A percentile compares a stretch with the other conserved stretches of the same genome.
phyloP scores from a whole-genome alignment of 2,329 filamentous ascomycete genomes.

The Aspergillus candidus region DNA sequence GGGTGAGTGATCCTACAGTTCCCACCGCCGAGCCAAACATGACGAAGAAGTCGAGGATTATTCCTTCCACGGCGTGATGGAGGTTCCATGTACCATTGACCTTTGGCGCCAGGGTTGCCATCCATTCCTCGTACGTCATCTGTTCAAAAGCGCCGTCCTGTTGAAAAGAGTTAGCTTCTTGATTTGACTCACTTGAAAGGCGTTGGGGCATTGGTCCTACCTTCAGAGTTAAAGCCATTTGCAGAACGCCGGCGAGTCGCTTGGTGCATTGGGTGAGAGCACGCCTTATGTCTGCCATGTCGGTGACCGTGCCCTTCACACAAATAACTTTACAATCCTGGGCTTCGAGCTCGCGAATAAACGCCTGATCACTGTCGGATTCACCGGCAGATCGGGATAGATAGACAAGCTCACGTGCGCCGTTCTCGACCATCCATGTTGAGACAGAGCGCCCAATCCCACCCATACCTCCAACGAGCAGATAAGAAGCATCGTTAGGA shows the following conservation, averaged over 20 bases:
- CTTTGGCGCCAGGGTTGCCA: constrained; percentile 1
- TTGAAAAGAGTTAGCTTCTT: no score
- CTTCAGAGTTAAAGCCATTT: constrained; percentile 15
- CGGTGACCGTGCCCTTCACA: constrained; percentile 3
- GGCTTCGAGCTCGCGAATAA: constrained; percentile 3
- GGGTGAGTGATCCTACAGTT: constrained; percentile 32
- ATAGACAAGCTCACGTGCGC: constrained; percentile 12
- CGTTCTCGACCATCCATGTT: constrained; percentile 12
- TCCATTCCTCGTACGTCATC: constrained; percentile 8
- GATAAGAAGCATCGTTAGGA: no score
- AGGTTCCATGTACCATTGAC: constrained; percentile 14
- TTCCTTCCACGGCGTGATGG: neutral
- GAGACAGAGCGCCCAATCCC: constrained; percentile 12
- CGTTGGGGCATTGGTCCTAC: neutral
- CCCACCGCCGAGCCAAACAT: constrained; percentile 14
- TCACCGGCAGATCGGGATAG: constrained; percentile 10
- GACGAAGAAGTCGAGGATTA: constrained; percentile 8
- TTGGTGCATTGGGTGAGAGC: neutral
- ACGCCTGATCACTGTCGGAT: constrained; percentile 2
- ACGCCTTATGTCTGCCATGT: neutral
- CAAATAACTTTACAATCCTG: constrained; percentile 1
- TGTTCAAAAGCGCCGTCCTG: constrained; percentile 1
- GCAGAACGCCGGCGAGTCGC: constrained; percentile 14
- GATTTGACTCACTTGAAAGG: no score
- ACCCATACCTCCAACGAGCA: constrained; percentile 12